A percentile compares a stretch with the other conserved stretches of the same genome.
Evolutionary conservation across 768 basidiomycete genomes (phyloP).

Genomic region (Mycena belliarum): DNA sequence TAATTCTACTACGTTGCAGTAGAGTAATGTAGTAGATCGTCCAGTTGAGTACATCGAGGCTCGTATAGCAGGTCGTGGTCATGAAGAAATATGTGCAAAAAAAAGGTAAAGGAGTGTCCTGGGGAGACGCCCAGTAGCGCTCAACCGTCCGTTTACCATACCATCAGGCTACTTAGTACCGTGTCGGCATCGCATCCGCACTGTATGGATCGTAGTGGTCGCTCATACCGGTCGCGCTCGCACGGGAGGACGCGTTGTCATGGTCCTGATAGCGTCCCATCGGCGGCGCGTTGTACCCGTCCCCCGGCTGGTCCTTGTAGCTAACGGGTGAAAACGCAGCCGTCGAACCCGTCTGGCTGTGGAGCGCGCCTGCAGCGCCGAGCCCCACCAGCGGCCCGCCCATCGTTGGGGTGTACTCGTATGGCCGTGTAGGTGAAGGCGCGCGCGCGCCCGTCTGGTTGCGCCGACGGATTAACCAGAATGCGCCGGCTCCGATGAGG

Average conservation of each 20-base stretch:
- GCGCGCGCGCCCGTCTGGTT: constrained; percentile 60
- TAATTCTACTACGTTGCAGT: constrained; percentile 10
- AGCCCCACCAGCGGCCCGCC: constrained; percentile 14
- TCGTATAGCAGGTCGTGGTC: not conserved
- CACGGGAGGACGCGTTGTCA: constrained; percentile 1
- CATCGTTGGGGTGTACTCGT: constrained; percentile 13
- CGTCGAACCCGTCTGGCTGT: not conserved
- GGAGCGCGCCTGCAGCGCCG: constrained; percentile 15
- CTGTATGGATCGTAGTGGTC: constrained; percentile 19
- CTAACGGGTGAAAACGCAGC: not conserved
- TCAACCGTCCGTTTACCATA: not conserved
- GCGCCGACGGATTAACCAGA: constrained; percentile 60
- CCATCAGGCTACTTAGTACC: not conserved
- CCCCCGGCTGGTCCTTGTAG: constrained; percentile 10
- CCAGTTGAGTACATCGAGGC: not conserved
- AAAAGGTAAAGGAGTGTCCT: not conserved
- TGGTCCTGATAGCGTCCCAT: constrained; percentile 12
- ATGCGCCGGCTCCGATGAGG: constrained; percentile 34
- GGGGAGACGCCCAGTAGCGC: too few relatives aligned
- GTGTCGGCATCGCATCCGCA: constrained; percentile 3
- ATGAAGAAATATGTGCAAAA: not conserved
- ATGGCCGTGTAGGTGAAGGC: constrained; percentile 35
- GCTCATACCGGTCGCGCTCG: constrained; percentile 9
- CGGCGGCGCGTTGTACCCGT: constrained; percentile 11
- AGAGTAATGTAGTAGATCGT: not conserved